Base-by-base conservation (phyloP, 352 stramenopile species). In the Phytophthora syringae region DNA sequence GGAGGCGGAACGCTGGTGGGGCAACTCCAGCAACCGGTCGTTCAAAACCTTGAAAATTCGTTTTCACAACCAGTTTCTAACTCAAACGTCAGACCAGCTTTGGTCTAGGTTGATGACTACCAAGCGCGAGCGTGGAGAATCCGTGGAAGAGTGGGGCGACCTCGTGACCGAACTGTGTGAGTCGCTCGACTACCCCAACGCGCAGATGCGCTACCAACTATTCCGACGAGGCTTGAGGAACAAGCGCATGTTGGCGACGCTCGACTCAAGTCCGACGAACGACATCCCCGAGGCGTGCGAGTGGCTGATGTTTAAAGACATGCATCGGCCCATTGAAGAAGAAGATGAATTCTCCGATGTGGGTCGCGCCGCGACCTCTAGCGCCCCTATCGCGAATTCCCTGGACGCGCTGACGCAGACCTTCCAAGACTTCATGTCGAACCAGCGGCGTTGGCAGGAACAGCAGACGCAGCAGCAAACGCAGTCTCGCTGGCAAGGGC, bases 81-180 rank as follows among this genome's bases (percentile, higher is more conserved):
- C 25, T 11, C 16, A 20, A 3, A 50, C 52, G 0, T 22, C 52
- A 1, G 52, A 60, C 3, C 20, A 60, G 12, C 15, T 60, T 0
- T 51, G 25, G 28, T 40, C 42, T 24, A 27, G 39, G 6, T n/a
- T 60, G 52, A 7, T 43, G 10, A 34, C 25, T 0, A 42, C 52
- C 11, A 51, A 52, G 5, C 25, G 25, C 7, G 1, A 10, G 7
- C 13, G 12, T 1, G 39, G 39, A 16, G 40, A 52, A 36, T 60
- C 52, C 0, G 42, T 60, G 7, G 52, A 60, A 7, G 40, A 60
- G 12, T 60, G 52, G 52, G 39, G 28, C 27, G 40, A 60, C 27
- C 40, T 39, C 7, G 42, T 52, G 3, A 40, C 40, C 0, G 52
- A 50, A 11, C 11, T 60, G 1, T 60, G 52, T 15, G 52, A 60